Evolutionary conservation across 805 yeast species (phyloP), one percentile per base, ranked within the genome.

Genomic region (Zygosaccharomyces pseudorouxii): DNA sequence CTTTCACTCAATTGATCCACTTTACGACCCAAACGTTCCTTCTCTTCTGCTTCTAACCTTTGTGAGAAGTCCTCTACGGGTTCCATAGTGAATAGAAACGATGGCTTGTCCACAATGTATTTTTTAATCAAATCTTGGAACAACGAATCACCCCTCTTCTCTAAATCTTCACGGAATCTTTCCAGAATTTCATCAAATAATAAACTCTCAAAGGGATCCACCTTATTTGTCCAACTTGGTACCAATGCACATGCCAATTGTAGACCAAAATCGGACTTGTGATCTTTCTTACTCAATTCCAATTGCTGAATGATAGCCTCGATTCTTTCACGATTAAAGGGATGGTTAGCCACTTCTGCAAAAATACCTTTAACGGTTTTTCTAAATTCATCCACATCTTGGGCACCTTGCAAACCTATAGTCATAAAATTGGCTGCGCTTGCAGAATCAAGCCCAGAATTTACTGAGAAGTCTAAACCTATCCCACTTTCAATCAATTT

Each of bases 251-350:
- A 80, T 29, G 92, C 71, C 41, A 92, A 64, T 31, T 81, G 81
- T 72, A 93, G 71, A 9, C 99, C 99, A 71, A 89, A 93, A 51
- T 87, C 86, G 0, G 98, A 83, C 56, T 84, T 89, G 54, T 89
- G 95, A 56, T 89, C 90, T 57, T 88, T 88, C 63, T 88, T 83
- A 30, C 81, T 69, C 27, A 93, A 69, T 64, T 93, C 99, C 30
- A 89, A 69, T 64, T 90, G 98, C 65, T 89, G 95, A 33, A 93
- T 73, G 43, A 92, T 79, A 0, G 96, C 98, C 47, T 86, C 83
- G n/a, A 93, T 77, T 58, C 88, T 80, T 12, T 73, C 62, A 14
- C 71, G 70, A 8, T 81, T 77, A 57, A 86, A 79, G 1, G 80
- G 78, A 4, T 61, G 61, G 19, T 63, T 63, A 9, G 72, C 62